These are phyloP conservation scores for Mycena galopus DNA, from an alignment of 768 basidiomycete genomes.

Conservation along the genomic window DNA sequence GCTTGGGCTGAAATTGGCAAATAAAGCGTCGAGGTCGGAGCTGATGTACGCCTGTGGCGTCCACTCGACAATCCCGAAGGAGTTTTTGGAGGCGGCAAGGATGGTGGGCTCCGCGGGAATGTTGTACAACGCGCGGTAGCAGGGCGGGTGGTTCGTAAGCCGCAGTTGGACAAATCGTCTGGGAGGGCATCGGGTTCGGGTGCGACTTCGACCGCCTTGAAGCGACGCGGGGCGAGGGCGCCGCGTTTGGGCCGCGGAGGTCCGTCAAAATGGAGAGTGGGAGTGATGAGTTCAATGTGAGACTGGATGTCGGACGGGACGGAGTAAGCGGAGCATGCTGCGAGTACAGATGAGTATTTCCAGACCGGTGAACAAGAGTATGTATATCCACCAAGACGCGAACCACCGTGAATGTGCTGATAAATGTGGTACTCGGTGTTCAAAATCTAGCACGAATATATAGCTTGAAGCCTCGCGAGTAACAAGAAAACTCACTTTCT, in stretches of 20 bases:
- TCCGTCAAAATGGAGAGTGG: not conserved
- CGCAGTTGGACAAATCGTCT: slow-evolving; percentile 1
- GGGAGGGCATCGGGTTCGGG: not conserved
- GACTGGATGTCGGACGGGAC: not conserved
- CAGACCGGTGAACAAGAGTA: not conserved
- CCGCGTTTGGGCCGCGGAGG: not conserved
- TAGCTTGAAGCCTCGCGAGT: not conserved
- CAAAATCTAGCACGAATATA: not conserved
- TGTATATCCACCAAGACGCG: not conserved
- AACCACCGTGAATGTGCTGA: not conserved
- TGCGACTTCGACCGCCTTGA: not conserved
- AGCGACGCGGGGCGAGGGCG: not conserved
- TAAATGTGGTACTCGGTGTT: slow-evolving; percentile 9
- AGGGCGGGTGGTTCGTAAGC: slow-evolving; percentile 11
- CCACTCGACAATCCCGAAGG: slow-evolving; percentile 17
- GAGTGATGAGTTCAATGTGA: slow-evolving; percentile 7
- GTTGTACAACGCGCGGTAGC: slow-evolving; percentile 10
- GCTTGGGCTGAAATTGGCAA: not conserved
- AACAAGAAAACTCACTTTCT: not conserved
- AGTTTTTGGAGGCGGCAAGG: slow-evolving; percentile 1
- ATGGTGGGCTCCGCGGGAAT: not conserved
- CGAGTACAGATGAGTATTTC: not conserved
- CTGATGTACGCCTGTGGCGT: slow-evolving; percentile 8
- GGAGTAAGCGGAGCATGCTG: not conserved
- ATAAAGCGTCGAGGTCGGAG: slow-evolving; percentile 19